Evolutionary conservation across 164 flowering plant species (phyloP), one percentile per base, ranked within the genome.

Genomic region (Euptelea pleiosperma): DNA sequence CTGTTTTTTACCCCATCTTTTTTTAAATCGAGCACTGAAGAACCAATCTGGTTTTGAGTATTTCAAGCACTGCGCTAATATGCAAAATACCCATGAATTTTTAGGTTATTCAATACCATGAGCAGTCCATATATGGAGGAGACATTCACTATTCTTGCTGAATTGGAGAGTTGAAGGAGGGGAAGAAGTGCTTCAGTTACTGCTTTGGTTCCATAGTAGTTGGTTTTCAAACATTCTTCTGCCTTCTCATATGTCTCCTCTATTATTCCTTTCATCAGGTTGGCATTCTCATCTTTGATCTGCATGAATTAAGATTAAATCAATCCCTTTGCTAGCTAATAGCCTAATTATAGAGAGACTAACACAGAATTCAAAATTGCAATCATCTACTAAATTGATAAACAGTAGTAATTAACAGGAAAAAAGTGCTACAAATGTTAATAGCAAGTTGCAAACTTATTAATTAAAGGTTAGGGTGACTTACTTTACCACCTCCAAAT

Each of bases 181-280:
- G 73, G 73, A 24, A 75, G 25, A 43, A 73, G 66, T 39, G 77
- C 76, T 58, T 70, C 73, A 21, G 63, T 56, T 24, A 66, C 54
- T 65, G 41, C 8, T 51, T 55, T 73, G 19, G 66, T 41, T 18
- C 78, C 82, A 50, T 68, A 78, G 52, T 75, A 78, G 66, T 78
- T 78, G 26, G 66, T 78, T 37, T 62, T 36, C 12, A 75, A 2
- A 26, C 79, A 75, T 28, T 67, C 60, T 61, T 49, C 65, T 3
- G 63, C 68, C 26, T n/a, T 36, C 4, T 75, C 73, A 19, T 62
- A 72, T 12, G 64, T 65, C 30, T 73, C 52, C 15, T 44, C 39
- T 6, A 52, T 8, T 15, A 58, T 3, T 40, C 39, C 49, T 1
- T 39, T 51, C 61, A 61, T 12, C 24, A 30, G 35, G 41, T 59